Evolutionary conservation across 129 eudicot genomes (phyloP).

Genomic region (Ambrosia trifida): DNA sequence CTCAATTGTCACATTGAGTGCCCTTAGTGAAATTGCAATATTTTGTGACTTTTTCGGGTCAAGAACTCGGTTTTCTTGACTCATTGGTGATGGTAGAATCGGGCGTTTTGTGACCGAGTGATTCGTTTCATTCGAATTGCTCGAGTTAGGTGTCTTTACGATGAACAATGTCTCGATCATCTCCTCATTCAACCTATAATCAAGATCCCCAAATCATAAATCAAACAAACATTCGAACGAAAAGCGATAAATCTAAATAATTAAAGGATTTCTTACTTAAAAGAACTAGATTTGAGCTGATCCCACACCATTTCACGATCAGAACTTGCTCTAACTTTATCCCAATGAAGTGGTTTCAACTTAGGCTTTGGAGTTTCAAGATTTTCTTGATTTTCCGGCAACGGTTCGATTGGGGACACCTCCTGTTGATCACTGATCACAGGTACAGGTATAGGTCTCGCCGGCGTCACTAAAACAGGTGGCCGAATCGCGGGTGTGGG

Average conservation of each 20-base stretch:
- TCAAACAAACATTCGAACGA: not conserved
- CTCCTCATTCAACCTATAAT: constrained; percentile 86
- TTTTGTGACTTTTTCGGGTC: constrained; percentile 95
- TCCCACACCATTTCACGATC: constrained; percentile 99
- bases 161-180: constrained; percentile 94
- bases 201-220: constrained; percentile 26
- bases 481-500: constrained; percentile 36
- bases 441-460: constrained; percentile 41
- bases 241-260: not conserved
- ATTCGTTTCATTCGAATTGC: constrained; percentile 44
- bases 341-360: constrained; percentile 95
- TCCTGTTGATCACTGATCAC: constrained; percentile 33
- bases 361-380: constrained; percentile 69
- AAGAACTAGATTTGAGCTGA: constrained; percentile 92
- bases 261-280: constrained; percentile 49
- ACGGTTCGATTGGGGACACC: constrained; percentile 61
- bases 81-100: constrained; percentile 48
- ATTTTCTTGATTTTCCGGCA: constrained; percentile 46
- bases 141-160: constrained; percentile 62
- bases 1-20: constrained; percentile 84
- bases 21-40: constrained; percentile 81
- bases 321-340: constrained; percentile 95
- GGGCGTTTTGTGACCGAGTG: constrained; percentile 40
- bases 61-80: constrained; percentile 74
- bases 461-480: constrained; percentile 47